A percentile compares a stretch with the other conserved stretches of the same genome.
Evolutionary conservation across 768 basidiomycete genomes (phyloP).

Genomic region (Amyloporia xantha): DNA sequence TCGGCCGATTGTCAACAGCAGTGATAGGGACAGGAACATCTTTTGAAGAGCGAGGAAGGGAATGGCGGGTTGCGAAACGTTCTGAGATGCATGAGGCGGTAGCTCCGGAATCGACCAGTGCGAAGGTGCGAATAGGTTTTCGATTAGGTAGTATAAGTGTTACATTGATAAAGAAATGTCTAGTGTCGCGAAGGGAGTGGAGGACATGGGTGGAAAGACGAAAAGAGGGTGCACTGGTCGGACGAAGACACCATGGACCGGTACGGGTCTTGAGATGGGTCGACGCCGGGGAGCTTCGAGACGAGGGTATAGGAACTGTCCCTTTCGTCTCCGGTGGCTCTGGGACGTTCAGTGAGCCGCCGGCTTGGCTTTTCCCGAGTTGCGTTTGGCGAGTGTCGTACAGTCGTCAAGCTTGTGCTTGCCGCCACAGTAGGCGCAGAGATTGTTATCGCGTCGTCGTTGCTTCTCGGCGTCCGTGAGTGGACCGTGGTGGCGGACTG

Average conservation of each 20-base stretch:
- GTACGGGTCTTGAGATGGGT: conserved; percentile 2
- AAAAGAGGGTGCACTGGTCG: conserved; percentile 2
- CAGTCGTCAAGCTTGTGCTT: conserved; percentile 26
- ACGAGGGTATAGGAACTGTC: conserved; percentile 4
- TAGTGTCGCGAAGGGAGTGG: conserved; percentile 8
- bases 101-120: conserved; percentile 33
- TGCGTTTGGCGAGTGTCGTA: conserved; percentile 16
- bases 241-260: no score
- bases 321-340: conserved; percentile 14
- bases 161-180: conserved; percentile 22
- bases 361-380: conserved; percentile 23
- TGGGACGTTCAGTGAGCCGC: conserved; percentile 14
- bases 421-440: conserved; percentile 33
- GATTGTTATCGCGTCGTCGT: conserved; percentile 17
- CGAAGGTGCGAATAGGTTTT: conserved; percentile 27
- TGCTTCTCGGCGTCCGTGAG: conserved; percentile 24
- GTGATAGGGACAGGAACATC: conserved; percentile 28
- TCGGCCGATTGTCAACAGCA: conserved; percentile 32
- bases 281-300: conserved; percentile 5
- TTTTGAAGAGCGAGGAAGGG: conserved; percentile 25
- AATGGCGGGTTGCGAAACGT: conserved; percentile 26
- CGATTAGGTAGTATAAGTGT: conserved; percentile 25
- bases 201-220: neutral
- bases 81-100: conserved; percentile 32
- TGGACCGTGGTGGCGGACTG: conserved; percentile 18